A percentile compares a stretch with the other conserved stretches of the same genome.
phyloP scores from a whole-genome alignment of 2,329 filamentous ascomycete genomes.

The Penicillium capsulatum region DNA sequence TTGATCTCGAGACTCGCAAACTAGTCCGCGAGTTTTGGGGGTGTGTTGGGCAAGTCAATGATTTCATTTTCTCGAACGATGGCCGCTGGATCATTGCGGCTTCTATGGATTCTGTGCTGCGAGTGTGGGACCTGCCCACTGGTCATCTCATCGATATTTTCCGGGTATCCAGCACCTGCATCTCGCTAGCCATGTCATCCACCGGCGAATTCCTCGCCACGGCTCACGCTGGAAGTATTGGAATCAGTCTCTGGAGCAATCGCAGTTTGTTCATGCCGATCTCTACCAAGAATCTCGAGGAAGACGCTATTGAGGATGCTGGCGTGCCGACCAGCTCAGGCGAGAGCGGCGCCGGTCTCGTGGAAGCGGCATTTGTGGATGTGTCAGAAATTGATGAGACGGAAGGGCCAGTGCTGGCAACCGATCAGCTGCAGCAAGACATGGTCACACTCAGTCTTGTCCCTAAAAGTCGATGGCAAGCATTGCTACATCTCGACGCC shows the following conservation, averaged over 20 bases:
- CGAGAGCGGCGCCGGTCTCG: conserved; percentile 69
- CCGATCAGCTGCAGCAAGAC: conserved; percentile 75
- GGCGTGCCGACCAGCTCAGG: conserved; percentile 72
- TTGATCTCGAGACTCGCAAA: conserved; percentile 86
- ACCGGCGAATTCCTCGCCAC: conserved; percentile 95
- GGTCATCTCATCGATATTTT: conserved; percentile 94
- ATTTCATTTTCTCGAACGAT: conserved; percentile 86
- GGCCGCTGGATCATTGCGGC: conserved; percentile 90
- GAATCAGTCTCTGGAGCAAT: conserved; percentile 96
- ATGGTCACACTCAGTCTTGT: conserved; percentile 87
- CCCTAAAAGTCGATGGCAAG: conserved; percentile 90
- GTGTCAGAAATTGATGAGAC: conserved; percentile 46
- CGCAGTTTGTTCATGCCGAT: conserved; percentile 85
- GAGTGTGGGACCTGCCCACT: conserved; percentile 93
- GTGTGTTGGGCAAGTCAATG: conserved; percentile 67
- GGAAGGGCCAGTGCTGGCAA: conserved; percentile 51
- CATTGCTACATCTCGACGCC: conserved; percentile 81
- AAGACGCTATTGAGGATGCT: conserved; percentile 65
- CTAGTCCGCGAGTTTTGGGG: conserved; percentile 92
- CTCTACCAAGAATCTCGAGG: conserved; percentile 77
- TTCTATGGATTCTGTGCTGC: conserved; percentile 71
- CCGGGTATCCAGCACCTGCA: conserved; percentile 72
- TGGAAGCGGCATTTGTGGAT: conserved; percentile 71
- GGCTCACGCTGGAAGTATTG: conserved; percentile 73
- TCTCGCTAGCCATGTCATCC: conserved; percentile 77